Percentiles rank a stretch among this genome's conserved stretches.
Conservation (phyloP, 148 eudicot genomes). For the Tetragonia tetragonoides region DNA sequence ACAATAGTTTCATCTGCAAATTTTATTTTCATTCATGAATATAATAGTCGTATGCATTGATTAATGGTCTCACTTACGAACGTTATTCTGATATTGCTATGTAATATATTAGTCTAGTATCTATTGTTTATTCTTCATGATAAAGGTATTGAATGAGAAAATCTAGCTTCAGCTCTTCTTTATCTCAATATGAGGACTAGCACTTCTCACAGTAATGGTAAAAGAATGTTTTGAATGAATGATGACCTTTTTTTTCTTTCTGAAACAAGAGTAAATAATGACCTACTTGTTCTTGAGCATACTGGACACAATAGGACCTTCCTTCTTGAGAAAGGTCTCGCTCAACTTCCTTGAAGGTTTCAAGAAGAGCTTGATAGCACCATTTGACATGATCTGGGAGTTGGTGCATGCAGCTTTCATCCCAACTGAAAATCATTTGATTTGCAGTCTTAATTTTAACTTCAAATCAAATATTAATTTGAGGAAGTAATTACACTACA, state of each 20-base stretch:
- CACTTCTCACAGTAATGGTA: not conserved
- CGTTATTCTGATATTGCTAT: too few relatives aligned
- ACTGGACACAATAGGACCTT: constrained; percentile 20
- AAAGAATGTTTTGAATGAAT: not conserved
- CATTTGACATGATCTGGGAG: constrained; percentile 43
- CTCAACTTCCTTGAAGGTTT: constrained; percentile 38
- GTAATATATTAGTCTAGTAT: too few relatives aligned
- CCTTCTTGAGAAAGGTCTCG: constrained; percentile 34
- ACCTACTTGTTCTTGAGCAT: constrained; percentile 34
- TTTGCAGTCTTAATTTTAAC: not conserved
- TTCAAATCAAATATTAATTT: too few relatives aligned
- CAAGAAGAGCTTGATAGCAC: constrained; percentile 27
- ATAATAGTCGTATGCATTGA: too few relatives aligned
- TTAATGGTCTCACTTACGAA: too few relatives aligned
- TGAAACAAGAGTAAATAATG: too few relatives aligned
- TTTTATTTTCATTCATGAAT: not conserved
- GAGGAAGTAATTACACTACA: too few relatives aligned
- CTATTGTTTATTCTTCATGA: too few relatives aligned
- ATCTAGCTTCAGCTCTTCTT: too few relatives aligned
- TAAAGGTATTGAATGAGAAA: too few relatives aligned
- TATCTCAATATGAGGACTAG: too few relatives aligned
- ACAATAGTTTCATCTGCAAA: constrained; percentile 25
- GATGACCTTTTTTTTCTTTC: too few relatives aligned
- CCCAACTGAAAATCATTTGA: constrained; percentile 43
- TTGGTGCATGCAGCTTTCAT: constrained; percentile 21